Conservation (phyloP, 495 filamentous ascomycete species). For the Hypoxylon cercidicola region DNA sequence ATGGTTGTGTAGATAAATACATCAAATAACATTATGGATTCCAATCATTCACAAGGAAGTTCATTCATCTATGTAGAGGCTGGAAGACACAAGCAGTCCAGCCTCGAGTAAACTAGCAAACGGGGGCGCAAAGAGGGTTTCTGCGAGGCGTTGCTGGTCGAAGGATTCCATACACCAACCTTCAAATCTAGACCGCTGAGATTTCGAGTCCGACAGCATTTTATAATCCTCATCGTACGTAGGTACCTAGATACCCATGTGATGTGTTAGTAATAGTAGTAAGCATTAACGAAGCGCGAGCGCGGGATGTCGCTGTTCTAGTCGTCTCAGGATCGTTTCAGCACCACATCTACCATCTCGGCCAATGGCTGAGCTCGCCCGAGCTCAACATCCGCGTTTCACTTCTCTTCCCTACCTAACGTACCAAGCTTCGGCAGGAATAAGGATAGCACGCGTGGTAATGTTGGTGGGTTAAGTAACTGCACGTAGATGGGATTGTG, state of each 20-base stretch:
- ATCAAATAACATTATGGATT: too few species aligned
- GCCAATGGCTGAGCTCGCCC: background rate
- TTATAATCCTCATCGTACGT: background rate
- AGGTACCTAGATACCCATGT: background rate
- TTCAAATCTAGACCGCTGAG: background rate
- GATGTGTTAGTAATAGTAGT: background rate
- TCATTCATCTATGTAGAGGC: too few species aligned
- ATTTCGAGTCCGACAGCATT: background rate
- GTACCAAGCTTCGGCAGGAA: background rate
- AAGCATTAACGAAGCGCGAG: background rate
- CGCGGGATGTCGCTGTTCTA: conserved; percentile 10
- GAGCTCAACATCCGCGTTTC: conserved; percentile 27
- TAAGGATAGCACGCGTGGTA: too few species aligned
- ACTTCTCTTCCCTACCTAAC: background rate
- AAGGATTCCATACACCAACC: too few species aligned
- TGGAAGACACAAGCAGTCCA: too few species aligned
- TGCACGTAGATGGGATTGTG: too few species aligned
- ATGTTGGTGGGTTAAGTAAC: too few species aligned
- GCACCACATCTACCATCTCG: conserved; percentile 10
- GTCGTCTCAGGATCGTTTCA: conserved; percentile 49
- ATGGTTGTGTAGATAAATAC: too few species aligned
- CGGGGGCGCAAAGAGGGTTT: too few species aligned
- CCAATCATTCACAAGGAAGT: too few species aligned
- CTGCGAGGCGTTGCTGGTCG: too few species aligned
- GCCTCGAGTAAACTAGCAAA: too few species aligned